Base-by-base conservation (phyloP, 2,329 filamentous ascomycete species). In the Aurifilum marmelostoma region DNA sequence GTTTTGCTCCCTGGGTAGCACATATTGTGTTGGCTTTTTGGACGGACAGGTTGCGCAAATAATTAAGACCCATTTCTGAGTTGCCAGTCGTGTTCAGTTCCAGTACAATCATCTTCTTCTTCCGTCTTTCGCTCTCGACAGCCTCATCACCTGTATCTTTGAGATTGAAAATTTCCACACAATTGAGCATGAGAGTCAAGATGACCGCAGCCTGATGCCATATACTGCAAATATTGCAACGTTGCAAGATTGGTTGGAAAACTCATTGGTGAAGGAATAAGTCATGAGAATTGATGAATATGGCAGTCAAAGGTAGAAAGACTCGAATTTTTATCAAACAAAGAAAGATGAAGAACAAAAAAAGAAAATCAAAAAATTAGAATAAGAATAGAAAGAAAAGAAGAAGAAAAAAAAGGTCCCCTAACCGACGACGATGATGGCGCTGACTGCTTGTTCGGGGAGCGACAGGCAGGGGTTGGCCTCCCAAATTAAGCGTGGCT, bases 401-500 rank as follows among this genome's bases (percentile, higher is more conserved):
- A 56, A 7, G 32, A 18, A 56, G n/a, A 56, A 7, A 56, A 18
- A 56, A 2, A 18, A 56, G 27, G 27, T 8, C 14, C 27, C 14
- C 50, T 24, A 4, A 3, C n/a, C 50, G 5, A 29, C 52, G 14
- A 29, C 6, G 52, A 56, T 14, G 12, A 29, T 56, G 27, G 52
- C 32, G 52, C 52, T 56, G 43, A 47, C 21, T 56, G 27, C 50
- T 24, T 54, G 27, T 29, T 56, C 52, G 14, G 27, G n/a, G 56
- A 12, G 32, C 21, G 32, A 59, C 56, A 59, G 32, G n/a, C n/a
- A n/a, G 56, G 54, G 56, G 29, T 11, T 37, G 16, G 3, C 18
- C 32, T 3, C 56, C 32, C 37, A 59, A 37, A 59, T 59, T 59
- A 59, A 59, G 56, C 56, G 56, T 59, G 56, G 52, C 32, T n/a